Evolutionary conservation across 2,329 filamentous ascomycete species (phyloP), one percentile per base, ranked within the genome.

Genomic region (Monosporascus cannonballus): DNA sequence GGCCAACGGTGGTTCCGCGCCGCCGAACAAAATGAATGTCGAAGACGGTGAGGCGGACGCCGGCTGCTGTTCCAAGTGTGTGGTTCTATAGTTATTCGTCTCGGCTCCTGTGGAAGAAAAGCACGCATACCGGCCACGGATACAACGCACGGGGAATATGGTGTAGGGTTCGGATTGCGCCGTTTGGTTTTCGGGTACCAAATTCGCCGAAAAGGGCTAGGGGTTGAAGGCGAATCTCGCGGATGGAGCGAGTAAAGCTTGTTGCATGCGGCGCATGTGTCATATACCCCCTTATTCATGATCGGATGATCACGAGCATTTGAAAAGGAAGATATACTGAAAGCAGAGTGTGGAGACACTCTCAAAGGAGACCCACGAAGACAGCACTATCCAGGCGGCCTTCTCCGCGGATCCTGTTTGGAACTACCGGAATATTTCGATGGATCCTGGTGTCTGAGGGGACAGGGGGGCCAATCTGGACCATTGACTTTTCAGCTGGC

Each of bases 31-130:
- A 74, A 86, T 95, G 80, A 89, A 95, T 61, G 83, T 94, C 64
- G 84, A 86, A 61, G 84, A 85, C 55, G 80, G 82, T 57, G 80
- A 85, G 62, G 73, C 79, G 64, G 83, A 86, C 67, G 76, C 81
- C 42, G 88, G 90, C 61, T 96, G 92, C 80, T 96, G 91, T 75
- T 78, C 83, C 64, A 89, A 88, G 73, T 96, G 91, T 73, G 80
- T 89, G 69, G 81, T 96, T 69, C 96, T 96, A 91, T 94, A 84
- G 84, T 57, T 54, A 55, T 14, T 22, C 17, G 37, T 22, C 36
- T 5, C 34, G 22, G 18, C 8, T 17, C 14, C 34, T n/a, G 30
- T 6, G 18, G 51, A 38, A 15, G 44, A 48, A 49, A 41, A 50
- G 39, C 50, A 41, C 49, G 39, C 50, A 51, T 46, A 37, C 53